Conservation (phyloP, 1,284 basidiomycete species). For the Ustilago trichophora region DNA sequence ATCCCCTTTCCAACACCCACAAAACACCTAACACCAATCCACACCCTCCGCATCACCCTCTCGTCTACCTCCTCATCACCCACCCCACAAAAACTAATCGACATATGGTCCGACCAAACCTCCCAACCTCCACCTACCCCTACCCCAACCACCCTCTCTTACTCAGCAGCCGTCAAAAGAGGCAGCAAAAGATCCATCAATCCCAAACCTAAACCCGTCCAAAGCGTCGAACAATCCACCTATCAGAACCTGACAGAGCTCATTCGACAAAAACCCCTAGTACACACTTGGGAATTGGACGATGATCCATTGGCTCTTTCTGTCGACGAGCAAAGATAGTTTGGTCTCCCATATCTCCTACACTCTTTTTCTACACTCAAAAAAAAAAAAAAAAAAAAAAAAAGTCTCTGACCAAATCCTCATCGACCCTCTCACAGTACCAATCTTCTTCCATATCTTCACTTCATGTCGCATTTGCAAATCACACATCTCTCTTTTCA, state of each 20-base stretch:
- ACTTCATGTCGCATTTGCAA: too few species aligned
- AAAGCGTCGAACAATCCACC: conserved; percentile 23
- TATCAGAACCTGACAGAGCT: conserved; percentile 12
- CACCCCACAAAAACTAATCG: conserved; percentile 12
- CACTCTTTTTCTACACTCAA: too few species aligned
- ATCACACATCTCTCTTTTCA: too few species aligned
- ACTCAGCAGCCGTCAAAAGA: conserved; percentile 28
- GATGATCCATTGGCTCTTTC: background rate
- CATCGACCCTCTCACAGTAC: too few species aligned
- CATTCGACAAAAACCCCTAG: conserved; percentile 7
- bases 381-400: too few species aligned
- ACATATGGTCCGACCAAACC: conserved; percentile 21
- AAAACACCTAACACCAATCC: conserved; percentile 21
- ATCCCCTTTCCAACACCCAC: background rate
- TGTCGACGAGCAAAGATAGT: background rate
- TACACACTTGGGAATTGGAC: conserved; percentile 27
- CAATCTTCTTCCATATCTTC: too few species aligned
- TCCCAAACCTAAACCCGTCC: background rate
- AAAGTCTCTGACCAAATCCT: too few species aligned
- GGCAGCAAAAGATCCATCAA: conserved; percentile 3
- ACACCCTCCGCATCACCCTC: conserved; percentile 9
- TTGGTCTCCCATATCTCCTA: too few species aligned
- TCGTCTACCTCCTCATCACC: background rate
- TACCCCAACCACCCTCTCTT: conserved; percentile 6
- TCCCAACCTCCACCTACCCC: background rate